A percentile compares a stretch with the other conserved stretches of the same genome.
Evolutionary conservation across 2,329 filamentous ascomycete species (phyloP).

Genomic region (Cephalotrichum gorgonifer): DNA sequence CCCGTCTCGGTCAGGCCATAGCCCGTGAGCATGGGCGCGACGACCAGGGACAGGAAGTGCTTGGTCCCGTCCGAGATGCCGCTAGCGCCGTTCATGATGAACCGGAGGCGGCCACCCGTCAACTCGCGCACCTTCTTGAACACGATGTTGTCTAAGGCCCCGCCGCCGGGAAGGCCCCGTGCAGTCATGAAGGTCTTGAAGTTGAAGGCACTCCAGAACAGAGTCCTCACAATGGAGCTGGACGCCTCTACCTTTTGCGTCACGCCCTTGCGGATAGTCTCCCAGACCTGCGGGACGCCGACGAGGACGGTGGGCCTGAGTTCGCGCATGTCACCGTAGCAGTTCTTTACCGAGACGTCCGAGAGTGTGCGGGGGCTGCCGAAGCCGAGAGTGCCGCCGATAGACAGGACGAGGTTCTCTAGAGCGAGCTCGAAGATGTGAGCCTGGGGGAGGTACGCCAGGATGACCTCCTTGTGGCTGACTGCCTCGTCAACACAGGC

Average conservation of each 20-base stretch:
- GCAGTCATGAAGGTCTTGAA: conserved; percentile 49
- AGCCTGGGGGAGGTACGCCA: conserved; percentile 87
- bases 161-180: conserved; percentile 53
- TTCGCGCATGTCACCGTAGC: conserved; percentile 86
- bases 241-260: conserved; percentile 65
- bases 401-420: conserved; percentile 81
- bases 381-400: conserved; percentile 88
- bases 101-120: conserved; percentile 78
- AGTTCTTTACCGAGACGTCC: conserved; percentile 78
- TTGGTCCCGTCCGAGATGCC: conserved; percentile 82
- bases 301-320: conserved; percentile 83
- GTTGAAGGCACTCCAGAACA: conserved; percentile 63
- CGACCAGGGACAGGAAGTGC: conserved; percentile 81
- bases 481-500: conserved; percentile 69
- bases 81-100: conserved; percentile 90
- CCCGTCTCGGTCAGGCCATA: conserved; percentile 94
- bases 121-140: conserved; percentile 88
- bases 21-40: conserved; percentile 88
- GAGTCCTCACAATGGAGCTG: conserved; percentile 57
- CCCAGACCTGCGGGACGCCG: conserved; percentile 94
- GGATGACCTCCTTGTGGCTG: conserved; percentile 64
- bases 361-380: conserved; percentile 84
- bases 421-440: conserved; percentile 97
- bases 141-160: conserved; percentile 67
- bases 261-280: conserved; percentile 93